Conservation (phyloP, 106 monocot species). For the Acanthochlamys bracteata region DNA sequence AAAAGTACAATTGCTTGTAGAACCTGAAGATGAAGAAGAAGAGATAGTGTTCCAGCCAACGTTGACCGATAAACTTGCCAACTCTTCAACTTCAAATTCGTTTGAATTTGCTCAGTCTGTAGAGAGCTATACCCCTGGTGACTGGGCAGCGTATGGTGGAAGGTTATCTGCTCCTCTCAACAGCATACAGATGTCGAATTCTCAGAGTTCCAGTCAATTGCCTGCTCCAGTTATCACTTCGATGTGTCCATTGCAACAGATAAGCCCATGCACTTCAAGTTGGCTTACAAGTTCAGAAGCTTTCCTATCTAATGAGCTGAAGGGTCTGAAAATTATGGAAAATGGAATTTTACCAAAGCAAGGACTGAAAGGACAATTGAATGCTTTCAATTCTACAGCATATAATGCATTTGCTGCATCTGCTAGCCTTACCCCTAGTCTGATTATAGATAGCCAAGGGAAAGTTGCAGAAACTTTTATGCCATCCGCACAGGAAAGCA, state of each 20-base stretch:
- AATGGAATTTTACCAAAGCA: constrained; percentile 26
- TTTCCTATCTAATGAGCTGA: constrained; percentile 28
- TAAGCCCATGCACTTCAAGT: constrained; percentile 33
- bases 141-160: constrained; percentile 15
- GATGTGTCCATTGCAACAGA: constrained; percentile 17
- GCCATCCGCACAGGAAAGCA: constrained; percentile 45
- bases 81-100: constrained; percentile 13
- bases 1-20: constrained; percentile 18
- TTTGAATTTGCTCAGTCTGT: constrained; percentile 22
- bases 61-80: constrained; percentile 26
- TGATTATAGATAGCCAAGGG: constrained; percentile 10
- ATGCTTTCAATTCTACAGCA: constrained; percentile 10
- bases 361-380: constrained; percentile 23
- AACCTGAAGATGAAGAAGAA: constrained; percentile 68
- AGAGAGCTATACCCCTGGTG: constrained; percentile 12
- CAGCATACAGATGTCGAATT: constrained; percentile 18
- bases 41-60: constrained; percentile 91
- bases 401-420: constrained; percentile 12
- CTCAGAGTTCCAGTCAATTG: constrained; percentile 12
- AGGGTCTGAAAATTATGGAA: constrained; percentile 30
- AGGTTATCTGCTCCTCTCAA: constrained; percentile 14
- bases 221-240: constrained; percentile 1
- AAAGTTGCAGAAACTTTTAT: constrained; percentile 18
- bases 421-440: neutral
- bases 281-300: constrained; percentile 39